These are phyloP conservation scores for Suillus subalutaceus DNA, from an alignment of 768 basidiomycete genomes.

Conservation along the genomic window DNA sequence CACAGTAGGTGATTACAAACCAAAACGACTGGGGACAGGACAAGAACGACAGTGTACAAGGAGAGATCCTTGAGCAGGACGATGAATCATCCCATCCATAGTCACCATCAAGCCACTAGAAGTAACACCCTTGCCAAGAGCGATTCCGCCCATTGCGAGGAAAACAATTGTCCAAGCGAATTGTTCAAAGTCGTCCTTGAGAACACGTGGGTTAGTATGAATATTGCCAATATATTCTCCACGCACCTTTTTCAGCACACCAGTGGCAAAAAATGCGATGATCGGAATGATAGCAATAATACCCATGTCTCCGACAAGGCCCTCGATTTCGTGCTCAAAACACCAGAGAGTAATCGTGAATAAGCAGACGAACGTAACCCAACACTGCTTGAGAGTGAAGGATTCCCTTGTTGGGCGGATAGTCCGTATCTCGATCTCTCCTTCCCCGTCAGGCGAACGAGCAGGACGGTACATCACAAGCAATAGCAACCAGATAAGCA, in stretches of 20 bases:
- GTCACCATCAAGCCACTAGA: constrained; percentile 86
- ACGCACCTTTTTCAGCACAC: constrained; percentile 87
- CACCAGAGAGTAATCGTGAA: constrained; percentile 91
- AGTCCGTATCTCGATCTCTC: constrained; percentile 79
- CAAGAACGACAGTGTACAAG: constrained; percentile 71
- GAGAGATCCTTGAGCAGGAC: constrained; percentile 61
- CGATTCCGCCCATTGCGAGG: constrained; percentile 97
- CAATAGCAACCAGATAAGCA: constrained; percentile 91
- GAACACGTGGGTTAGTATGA: constrained; percentile 8
- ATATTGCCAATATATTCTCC: neutral
- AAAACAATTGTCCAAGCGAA: constrained; percentile 95
- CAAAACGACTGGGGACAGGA: constrained; percentile 70
- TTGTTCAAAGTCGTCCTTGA: constrained; percentile 91
- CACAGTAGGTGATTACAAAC: constrained; percentile 40
- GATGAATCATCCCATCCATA: constrained; percentile 65
- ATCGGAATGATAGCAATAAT: constrained; percentile 94
- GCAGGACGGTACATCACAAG: constrained; percentile 80
- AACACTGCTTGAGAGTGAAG: constrained; percentile 87
- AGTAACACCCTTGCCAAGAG: constrained; percentile 90
- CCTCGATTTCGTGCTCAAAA: constrained; percentile 76
- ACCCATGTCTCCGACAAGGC: constrained; percentile 92
- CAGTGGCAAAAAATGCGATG: constrained; percentile 91
- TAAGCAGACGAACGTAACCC: constrained; percentile 82
- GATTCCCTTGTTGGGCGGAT: constrained; percentile 83
- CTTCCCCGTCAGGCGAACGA: constrained; percentile 70